A percentile compares a stretch with the other conserved stretches of the same genome.
Evolutionary conservation across 225 moss, liverwort and hornwort species (phyloP).

Genomic region (Pseudoscleropodium purum): DNA sequence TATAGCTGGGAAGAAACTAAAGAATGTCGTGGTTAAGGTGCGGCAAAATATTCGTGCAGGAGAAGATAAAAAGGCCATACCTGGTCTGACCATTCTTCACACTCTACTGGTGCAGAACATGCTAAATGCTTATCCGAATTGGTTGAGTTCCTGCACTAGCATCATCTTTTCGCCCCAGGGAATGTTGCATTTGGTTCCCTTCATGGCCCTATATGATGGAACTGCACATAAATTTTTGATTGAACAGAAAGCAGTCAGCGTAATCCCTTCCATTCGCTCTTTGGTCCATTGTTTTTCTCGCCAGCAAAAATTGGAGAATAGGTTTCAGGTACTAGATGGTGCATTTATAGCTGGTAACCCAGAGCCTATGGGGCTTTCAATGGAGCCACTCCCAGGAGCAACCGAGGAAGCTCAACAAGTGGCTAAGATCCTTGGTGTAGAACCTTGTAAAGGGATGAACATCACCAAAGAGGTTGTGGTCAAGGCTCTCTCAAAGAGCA

Average conservation of each 20-base stretch:
- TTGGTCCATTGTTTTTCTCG: background rate
- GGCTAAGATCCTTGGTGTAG: conserved; percentile 10
- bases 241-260: conserved; percentile 9
- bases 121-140: background rate
- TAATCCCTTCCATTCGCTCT: conserved; percentile 14
- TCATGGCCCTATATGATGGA: conserved; percentile 8
- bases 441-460: conserved; percentile 3
- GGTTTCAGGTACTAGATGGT: background rate
- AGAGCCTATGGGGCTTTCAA: conserved; percentile 1
- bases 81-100: conserved; percentile 4
- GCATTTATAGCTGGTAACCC: conserved; percentile 22
- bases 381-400: conserved; percentile 4
- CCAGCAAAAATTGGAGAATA: background rate
- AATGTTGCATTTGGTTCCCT: conserved; percentile 9
- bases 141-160: background rate
- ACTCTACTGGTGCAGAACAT: background rate
- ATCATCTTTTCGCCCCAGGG: conserved; percentile 13
- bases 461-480: conserved; percentile 14
- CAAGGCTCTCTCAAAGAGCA: background rate
- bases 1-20: background rate
- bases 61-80: background rate
- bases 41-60: background rate
- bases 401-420: conserved; percentile 11
- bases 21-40: background rate
- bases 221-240: conserved; percentile 4